Base-by-base conservation (phyloP, 78 protist species). In the Cavenderia fasciculata region DNA sequence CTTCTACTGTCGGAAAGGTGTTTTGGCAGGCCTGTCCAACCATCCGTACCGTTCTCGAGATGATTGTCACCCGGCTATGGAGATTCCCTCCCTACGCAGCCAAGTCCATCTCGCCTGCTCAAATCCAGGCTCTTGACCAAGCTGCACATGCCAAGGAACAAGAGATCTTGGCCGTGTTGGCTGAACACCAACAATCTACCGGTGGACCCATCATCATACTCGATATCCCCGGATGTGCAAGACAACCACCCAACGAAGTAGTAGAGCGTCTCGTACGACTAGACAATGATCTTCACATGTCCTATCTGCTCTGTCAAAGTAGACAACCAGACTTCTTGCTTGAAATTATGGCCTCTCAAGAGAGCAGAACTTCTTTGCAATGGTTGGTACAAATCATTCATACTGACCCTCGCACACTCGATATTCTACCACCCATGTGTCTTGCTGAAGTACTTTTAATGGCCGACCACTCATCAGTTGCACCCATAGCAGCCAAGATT, bases 381-480 rank as follows among this genome's bases (percentile, higher is more conserved):
- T 82, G 90, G 90, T 54, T 82, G 23, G 68, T 41, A 23, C 90
- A 76, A 19, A 82, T 82, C 41, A 82, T 82, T 44, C 78, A 82
- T 33, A 82, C 65, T 31, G 90, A 82, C 33, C 78, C 78, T 12
- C 72, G 61, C 7, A 82, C 90, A 5, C 47, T 82, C 1, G 90
- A 82, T 56, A 82, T 82, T 11, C 19, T 82, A n/a, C 90, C 90
- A 56, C 90, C 90, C 6, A 69, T 82, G 19, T 82, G 90, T 56
- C 25, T 82, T 27, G 38, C 69, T 12, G 90, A 82, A 36, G 73
- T 82, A 19, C 44, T 82, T 4, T 46, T 82, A n/a, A n/a, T n/a
- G n/a, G n/a, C n/a, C 41, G 14, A 38, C 49, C 8, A 54, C 8
- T 54, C 5, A 23, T 23, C 61, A 54, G 16, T 54, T 54, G 29